Evolutionary conservation across 306 rosid genomes (phyloP), one percentile per base, ranked within the genome.

Genomic region (Trifolium fragiferum): DNA sequence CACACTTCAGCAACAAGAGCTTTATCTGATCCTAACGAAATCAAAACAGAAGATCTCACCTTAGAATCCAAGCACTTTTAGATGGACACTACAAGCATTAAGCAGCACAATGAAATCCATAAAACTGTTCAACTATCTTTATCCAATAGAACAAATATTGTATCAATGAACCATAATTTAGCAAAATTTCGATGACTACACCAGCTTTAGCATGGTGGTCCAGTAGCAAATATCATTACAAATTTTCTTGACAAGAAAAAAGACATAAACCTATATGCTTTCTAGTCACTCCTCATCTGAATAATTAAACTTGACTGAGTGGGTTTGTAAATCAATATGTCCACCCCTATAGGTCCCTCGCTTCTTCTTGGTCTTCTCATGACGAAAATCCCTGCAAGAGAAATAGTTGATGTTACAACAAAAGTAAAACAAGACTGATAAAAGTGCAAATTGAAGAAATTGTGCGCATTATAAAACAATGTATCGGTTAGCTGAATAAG

Each of bases 311-410:
- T 95, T 95, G 5, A 95, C 75, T 0, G 99, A 95, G 81, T 95
- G 91, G 21, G 99, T 89, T 2, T 87, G 77, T 65, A 83, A 83
- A 87, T 95, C 99, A 58, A 95, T 90, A 72, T 72, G 86, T 53
- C 99, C 99, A 66, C 99, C 98, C 50, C 97, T 86, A 74, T 95
- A 95, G 35, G 70, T 23, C 46, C 99, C 99, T 68, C 98, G 99
- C 80, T 95, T 95, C 87, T 92, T 95, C 92, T 95, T 93, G 53
- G 99, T 95, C 86, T 92, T 95, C 87, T 95, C 97, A 18, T 92
- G 99, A 76, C 99, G 97, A 69, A 95, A 95, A 78, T 66, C 96
- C 91, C 99, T 95, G 89, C 11, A 25, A 67, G 47, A 49, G 16
- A 50, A 13, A 51, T 60, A 40, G 59, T 49, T 35, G 14, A 64